These are phyloP conservation scores for Debaryomycetaceae sp. DNA, from an alignment of 1,139 yeast genomes.

Conservation along the genomic window DNA sequence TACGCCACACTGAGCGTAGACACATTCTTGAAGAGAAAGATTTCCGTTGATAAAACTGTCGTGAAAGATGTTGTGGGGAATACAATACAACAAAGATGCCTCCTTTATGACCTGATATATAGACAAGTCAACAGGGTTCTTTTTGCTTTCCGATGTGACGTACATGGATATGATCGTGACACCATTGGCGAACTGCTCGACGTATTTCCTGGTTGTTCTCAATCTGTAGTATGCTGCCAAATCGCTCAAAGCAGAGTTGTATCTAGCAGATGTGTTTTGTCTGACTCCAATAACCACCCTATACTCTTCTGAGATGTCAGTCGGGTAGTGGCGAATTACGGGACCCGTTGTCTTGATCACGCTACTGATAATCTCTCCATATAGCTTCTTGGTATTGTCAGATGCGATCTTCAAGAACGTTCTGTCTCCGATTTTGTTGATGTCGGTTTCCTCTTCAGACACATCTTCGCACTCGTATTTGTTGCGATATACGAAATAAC, in stretches of 20 bases:
- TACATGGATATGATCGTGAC: constrained; percentile 84
- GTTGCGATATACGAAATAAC: constrained; percentile 86
- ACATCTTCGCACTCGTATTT: constrained; percentile 43
- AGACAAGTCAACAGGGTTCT: constrained; percentile 60
- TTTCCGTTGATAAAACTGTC: constrained; percentile 70
- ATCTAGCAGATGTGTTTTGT: constrained; percentile 80
- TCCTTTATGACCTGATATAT: constrained; percentile 92
- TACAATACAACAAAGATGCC: constrained; percentile 86
- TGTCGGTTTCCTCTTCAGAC: constrained; percentile 40
- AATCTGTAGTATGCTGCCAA: constrained; percentile 88
- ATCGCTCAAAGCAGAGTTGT: constrained; percentile 83
- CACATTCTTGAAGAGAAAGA: constrained; percentile 88
- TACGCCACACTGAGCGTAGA: constrained; percentile 92
- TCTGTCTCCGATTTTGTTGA: constrained; percentile 63
- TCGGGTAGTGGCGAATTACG: constrained; percentile 81
- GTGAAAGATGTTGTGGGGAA: constrained; percentile 84
- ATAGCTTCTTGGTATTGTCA: constrained; percentile 71
- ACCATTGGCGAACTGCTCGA: constrained; percentile 91
- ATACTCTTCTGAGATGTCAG: constrained; percentile 74
- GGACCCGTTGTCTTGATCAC: constrained; percentile 86
- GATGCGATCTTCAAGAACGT: constrained; percentile 81
- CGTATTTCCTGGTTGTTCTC: constrained; percentile 82
- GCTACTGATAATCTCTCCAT: constrained; percentile 66
- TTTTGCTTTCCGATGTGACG: constrained; percentile 53
- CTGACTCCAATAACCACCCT: constrained; percentile 87